Percentiles rank a stretch among this genome's conserved stretches.
Evolutionary conservation across 2,329 filamentous ascomycete genomes (phyloP).

Genomic region (Penicillium nordicum): DNA sequence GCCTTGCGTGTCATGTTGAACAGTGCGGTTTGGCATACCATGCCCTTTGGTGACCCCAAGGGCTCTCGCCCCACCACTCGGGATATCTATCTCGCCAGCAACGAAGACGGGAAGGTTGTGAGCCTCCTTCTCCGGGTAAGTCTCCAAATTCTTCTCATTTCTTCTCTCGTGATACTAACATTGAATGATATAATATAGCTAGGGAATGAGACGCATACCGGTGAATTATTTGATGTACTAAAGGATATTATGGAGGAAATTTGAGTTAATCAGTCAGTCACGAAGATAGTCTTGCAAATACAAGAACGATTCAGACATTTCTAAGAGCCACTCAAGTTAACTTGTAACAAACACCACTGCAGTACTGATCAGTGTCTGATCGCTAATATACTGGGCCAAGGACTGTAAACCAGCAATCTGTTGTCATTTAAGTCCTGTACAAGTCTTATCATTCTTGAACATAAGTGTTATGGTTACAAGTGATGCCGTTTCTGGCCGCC

Average conservation of each 20-base stretch:
- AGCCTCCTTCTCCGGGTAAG: constrained; percentile 57
- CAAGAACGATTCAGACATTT: no score
- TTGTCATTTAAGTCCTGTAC: no score
- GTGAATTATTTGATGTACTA: background rate
- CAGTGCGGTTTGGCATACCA: constrained; percentile 71
- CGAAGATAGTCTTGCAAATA: background rate
- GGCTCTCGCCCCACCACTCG: constrained; percentile 64
- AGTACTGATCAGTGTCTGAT: no score
- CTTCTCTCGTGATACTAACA: background rate
- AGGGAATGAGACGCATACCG: background rate
- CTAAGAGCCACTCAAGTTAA: no score
- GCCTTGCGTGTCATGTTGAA: constrained; percentile 85
- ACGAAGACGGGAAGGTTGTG: constrained; percentile 52
- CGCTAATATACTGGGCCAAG: no score
- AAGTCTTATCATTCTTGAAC: no score
- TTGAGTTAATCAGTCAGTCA: background rate
- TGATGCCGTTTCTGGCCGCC: background rate
- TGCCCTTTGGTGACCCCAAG: constrained; percentile 67
- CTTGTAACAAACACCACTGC: no score
- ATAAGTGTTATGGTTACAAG: background rate
- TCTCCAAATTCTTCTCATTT: background rate
- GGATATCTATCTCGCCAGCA: constrained; percentile 58
- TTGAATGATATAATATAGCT: background rate
- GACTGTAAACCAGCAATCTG: no score
- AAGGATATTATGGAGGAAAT: background rate